Conservation (phyloP, 2,329 filamentous ascomycete species). For the Immersiporthe knoxdaviesiana region DNA sequence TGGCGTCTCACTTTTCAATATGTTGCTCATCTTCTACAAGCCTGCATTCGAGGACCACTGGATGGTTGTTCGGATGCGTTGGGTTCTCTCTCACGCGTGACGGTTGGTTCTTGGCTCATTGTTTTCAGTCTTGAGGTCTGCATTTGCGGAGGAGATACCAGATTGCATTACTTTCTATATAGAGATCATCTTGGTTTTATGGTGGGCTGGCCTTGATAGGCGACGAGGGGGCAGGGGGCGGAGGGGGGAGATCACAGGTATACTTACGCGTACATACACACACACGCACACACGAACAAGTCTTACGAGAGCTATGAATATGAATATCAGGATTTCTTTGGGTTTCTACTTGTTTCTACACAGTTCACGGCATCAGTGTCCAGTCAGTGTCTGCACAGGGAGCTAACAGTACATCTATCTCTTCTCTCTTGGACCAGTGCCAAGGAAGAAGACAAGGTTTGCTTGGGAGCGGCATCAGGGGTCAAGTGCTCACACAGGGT, state of each 20-base stretch:
- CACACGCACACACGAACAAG: background rate
- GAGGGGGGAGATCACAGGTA: background rate
- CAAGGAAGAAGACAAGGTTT: background rate
- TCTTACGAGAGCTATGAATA: slow-evolving; percentile 6
- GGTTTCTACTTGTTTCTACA: background rate
- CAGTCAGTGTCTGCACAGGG: background rate
- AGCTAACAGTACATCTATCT: background rate
- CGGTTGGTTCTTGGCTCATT: background rate
- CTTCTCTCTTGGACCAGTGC: background rate
- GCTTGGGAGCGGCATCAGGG: background rate
- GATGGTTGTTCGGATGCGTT: background rate
- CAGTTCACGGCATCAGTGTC: background rate
- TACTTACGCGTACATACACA: background rate
- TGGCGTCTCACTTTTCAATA: background rate
- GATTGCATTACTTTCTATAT: slow-evolving; percentile 4
- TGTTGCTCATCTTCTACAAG: background rate
- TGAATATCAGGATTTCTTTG: background rate
- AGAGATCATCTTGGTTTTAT: background rate
- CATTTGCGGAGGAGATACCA: slow-evolving; percentile 21
- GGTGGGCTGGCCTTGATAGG: background rate
- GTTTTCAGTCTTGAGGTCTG: background rate
- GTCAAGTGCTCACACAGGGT: background rate
- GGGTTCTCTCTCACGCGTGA: background rate
- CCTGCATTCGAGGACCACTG: background rate
- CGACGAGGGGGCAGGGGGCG: background rate